Evolutionary conservation across 768 basidiomycete species (phyloP), one percentile per base, ranked within the genome.

Genomic region (Tubosaeta sp.): DNA sequence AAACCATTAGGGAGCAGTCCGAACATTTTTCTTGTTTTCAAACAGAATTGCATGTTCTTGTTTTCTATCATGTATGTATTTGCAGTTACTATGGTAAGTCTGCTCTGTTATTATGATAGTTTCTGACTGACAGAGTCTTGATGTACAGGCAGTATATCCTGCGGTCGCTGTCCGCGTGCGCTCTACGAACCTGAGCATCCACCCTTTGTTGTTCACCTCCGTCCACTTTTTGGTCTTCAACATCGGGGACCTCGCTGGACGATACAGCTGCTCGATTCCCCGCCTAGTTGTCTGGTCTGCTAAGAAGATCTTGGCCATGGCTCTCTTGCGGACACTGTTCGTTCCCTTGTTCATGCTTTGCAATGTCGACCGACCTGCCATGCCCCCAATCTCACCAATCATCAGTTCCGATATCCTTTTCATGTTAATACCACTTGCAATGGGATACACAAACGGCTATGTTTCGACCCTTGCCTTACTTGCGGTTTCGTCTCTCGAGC

Each of bases 311-410:
- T 64, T 91, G 14, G 61, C 64, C 6, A 68, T 90, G 22, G 84
- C 91, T 14, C 64, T 87, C 35, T 66, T 80, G 4, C 83, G 94
- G 48, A 87, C 84, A 2, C 61, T 92, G 30, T 94, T 95, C 71
- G 80, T 96, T 44, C 91, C 91, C 27, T 60, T 94, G 36, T 86
- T 95, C 68, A 76, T 95, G n/a, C 74, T 86, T 69, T 95, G 93
- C 76, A 96, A 96, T 63, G 70, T 94, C 35, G 80, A 84, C 56
- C 79, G 76, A 39, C 71, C 74, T 29, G 56, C 70, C 2, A 51
- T 44, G 1, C 50, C 65, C 6, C 60, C 65, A 8, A 58, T 71
- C 9, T 35, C 60, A 42, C 56, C 65, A 3, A 57, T 86, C 53
- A 84, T 94, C 72, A 83, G 72, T 68, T 93, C 90, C 2, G 92